Conservation (phyloP, 1,139 yeast genomes). For the Geotrichum australiense region DNA sequence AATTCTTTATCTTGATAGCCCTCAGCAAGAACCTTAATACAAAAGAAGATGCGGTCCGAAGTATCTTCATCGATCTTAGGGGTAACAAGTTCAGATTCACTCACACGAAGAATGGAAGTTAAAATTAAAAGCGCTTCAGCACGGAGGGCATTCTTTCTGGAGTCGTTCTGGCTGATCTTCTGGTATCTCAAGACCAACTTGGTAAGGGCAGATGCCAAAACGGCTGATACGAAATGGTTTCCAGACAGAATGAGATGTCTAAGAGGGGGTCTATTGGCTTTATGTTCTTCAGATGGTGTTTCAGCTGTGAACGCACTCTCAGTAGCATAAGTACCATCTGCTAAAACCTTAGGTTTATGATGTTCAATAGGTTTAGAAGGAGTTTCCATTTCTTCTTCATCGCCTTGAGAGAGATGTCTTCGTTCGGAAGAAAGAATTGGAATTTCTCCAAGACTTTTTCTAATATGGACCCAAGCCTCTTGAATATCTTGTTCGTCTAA, state of each 20-base stretch:
- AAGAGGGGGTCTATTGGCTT: slow-evolving; percentile 53
- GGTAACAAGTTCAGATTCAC: slow-evolving; percentile 68
- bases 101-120: slow-evolving; percentile 87
- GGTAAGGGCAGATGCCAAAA: slow-evolving; percentile 79
- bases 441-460: slow-evolving; percentile 80
- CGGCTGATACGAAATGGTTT: slow-evolving; percentile 86
- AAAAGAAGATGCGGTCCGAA: slow-evolving; percentile 79
- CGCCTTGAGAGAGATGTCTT: slow-evolving; percentile 35
- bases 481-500: slow-evolving; percentile 66
- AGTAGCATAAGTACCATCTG: slow-evolving; percentile 98
- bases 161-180: slow-evolving; percentile 45
- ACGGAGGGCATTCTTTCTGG: slow-evolving; percentile 68
- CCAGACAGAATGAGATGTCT: slow-evolving; percentile 80
- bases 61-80: slow-evolving; percentile 93
- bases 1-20: slow-evolving; percentile 47
- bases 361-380: slow-evolving; percentile 33
- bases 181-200: slow-evolving; percentile 78
- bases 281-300: slow-evolving; percentile 31
- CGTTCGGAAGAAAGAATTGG: slow-evolving; percentile 79
- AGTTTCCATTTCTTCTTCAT: slow-evolving; percentile 29
- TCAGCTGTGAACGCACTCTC: slow-evolving; percentile 69
- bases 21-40: slow-evolving; percentile 70
- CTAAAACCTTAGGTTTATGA: slow-evolving; percentile 74
- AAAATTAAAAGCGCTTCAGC: slow-evolving; percentile 93
- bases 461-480: slow-evolving; percentile 80